A percentile compares a stretch with the other conserved stretches of the same genome.
phyloP scores from a whole-genome alignment of 1,139 yeast species.

The Taphrina flavorubra region DNA sequence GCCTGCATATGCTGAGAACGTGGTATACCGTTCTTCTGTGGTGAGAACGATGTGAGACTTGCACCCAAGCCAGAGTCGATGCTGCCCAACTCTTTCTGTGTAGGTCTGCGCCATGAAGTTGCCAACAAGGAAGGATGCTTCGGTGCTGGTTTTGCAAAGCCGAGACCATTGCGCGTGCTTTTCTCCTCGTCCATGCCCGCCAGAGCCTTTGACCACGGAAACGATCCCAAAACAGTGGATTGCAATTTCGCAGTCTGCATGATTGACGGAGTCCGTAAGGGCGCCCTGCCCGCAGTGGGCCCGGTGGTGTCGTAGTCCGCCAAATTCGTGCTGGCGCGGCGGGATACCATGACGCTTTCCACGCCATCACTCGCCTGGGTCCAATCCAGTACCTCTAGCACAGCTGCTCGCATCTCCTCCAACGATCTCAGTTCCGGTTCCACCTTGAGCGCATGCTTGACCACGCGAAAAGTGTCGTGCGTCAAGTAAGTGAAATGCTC shows the following conservation, averaged over 20 bases:
- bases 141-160: constrained; percentile 34
- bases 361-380: constrained; percentile 78
- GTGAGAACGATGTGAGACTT: constrained; percentile 24
- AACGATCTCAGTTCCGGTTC: constrained; percentile 88
- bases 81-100: constrained; percentile 21
- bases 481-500: constrained; percentile 92
- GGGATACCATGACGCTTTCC: constrained; percentile 21
- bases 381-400: constrained; percentile 66
- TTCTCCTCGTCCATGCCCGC: constrained; percentile 34
- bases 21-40: constrained; percentile 7
- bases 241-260: constrained; percentile 27
- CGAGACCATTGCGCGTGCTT: constrained; percentile 30
- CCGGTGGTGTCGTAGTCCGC: constrained; percentile 40
- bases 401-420: constrained; percentile 63
- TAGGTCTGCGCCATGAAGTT: constrained; percentile 30
- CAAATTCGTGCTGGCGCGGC: constrained; percentile 35
- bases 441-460: constrained; percentile 76
- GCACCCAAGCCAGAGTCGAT: constrained; percentile 35
- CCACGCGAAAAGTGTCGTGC: constrained; percentile 79
- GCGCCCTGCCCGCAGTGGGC: constrained; percentile 52
- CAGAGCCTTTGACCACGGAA: constrained; percentile 40
- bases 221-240: constrained; percentile 24
- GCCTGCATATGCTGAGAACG: not conserved
- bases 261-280: constrained; percentile 55
- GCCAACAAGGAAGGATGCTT: constrained; percentile 25